Percentiles rank a stretch among this genome's conserved stretches.
Evolutionary conservation across 139 green algal species (phyloP).

Genomic region (Haematococcus lacustris): DNA sequence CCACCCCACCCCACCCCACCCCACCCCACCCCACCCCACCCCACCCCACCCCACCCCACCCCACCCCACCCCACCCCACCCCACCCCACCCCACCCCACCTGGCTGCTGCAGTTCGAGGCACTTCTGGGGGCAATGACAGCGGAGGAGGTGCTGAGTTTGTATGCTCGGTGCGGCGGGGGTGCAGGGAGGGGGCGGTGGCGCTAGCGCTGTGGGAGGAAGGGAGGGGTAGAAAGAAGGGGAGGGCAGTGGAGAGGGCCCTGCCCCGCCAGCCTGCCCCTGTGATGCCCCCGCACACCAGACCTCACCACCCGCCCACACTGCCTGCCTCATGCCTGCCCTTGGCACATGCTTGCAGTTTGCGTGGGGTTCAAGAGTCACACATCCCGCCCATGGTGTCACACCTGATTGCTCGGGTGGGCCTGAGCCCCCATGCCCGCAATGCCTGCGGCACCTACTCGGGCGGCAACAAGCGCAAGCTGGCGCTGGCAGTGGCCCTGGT

Average conservation of each 20-base stretch:
- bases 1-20: no score
- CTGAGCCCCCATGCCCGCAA: conserved; percentile 30
- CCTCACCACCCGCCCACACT: background rate
- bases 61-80: no score
- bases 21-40: no score
- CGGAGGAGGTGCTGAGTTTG: conserved; percentile 56
- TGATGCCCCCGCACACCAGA: no score
- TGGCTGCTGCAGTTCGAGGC: conserved; percentile 68
- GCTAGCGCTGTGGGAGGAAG: no score
- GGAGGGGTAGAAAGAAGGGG: no score
- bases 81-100: no score
- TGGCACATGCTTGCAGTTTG: conserved; percentile 37
- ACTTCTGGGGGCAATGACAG: conserved; percentile 46
- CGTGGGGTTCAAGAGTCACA: conserved; percentile 29
- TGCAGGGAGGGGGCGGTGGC: background rate
- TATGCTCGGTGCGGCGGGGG: conserved; percentile 39
- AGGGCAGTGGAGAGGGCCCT: no score
- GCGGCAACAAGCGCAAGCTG: conserved; percentile 75
- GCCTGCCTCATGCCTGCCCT: background rate
- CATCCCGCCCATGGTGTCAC: conserved; percentile 13
- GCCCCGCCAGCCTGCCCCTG: no score
- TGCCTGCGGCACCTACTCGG: conserved; percentile 28
- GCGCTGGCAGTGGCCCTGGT: conserved; percentile 65
- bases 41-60: no score
- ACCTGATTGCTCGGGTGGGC: conserved; percentile 48